Conservation (phyloP, 495 filamentous ascomycete species). For the Hypoxylon lenormandii region DNA sequence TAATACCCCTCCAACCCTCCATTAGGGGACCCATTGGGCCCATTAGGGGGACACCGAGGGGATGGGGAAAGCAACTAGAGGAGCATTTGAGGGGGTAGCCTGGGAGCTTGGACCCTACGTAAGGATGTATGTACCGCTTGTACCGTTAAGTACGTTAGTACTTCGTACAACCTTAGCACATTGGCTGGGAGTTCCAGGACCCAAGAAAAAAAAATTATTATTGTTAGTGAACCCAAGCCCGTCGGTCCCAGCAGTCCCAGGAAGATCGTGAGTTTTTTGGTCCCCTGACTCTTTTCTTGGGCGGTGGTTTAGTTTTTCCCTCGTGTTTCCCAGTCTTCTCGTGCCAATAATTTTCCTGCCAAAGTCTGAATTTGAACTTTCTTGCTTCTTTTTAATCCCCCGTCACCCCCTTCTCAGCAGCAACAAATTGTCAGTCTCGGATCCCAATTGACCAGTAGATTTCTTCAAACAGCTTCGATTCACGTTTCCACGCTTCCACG, state of each 20-base stretch:
- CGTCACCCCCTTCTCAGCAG: constrained; percentile 11
- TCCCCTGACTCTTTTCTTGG: constrained; percentile 42
- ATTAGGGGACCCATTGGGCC: background rate
- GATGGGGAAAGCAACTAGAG: background rate
- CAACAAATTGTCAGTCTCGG: background rate
- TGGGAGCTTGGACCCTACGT: too few species aligned
- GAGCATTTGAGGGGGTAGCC: too few species aligned
- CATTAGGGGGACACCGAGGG: constrained; percentile 7
- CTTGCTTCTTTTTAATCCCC: constrained; percentile 3
- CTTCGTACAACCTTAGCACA: too few species aligned
- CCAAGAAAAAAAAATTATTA: constrained; percentile 20
- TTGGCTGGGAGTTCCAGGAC: background rate
- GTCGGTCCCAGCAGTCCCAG: constrained; percentile 38
- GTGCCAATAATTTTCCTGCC: constrained; percentile 23
- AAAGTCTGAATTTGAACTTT: constrained; percentile 22
- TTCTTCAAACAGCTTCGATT: constrained; percentile 20
- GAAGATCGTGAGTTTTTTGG: constrained; percentile 53
- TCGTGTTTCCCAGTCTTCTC: constrained; percentile 36
- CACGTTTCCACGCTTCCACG: background rate
- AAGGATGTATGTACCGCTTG: too few species aligned
- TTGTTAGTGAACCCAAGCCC: constrained; percentile 40
- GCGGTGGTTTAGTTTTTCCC: constrained; percentile 48
- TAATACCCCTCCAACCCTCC: constrained; percentile 38
- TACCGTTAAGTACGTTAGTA: too few species aligned
- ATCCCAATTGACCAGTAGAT: constrained; percentile 16